Conservation (phyloP, 2,329 filamentous ascomycete genomes). For the Aspergillus oerlinghausenensis region DNA sequence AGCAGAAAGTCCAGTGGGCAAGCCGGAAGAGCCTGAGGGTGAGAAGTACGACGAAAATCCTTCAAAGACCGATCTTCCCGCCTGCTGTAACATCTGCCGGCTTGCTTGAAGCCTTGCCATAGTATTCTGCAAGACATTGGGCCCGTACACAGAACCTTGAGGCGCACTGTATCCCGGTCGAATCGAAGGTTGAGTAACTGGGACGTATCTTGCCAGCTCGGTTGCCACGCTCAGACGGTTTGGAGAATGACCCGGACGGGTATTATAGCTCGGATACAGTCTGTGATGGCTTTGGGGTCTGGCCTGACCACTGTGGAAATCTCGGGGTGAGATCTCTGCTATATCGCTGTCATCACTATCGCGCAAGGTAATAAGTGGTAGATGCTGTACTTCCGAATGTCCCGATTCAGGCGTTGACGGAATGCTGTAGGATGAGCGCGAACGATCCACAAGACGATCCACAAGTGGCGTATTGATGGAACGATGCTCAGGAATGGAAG, state of each 20-base stretch:
- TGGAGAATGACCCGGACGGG: background rate
- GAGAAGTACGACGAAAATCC: slow-evolving; percentile 2
- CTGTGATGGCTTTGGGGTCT: background rate
- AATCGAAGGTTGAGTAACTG: background rate
- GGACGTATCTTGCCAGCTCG: background rate
- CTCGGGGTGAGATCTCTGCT: slow-evolving; percentile 24
- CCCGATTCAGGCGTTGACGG: background rate
- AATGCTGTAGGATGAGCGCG: background rate
- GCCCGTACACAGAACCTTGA: slow-evolving; percentile 9
- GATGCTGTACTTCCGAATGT: background rate
- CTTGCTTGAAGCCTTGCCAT: slow-evolving; percentile 16
- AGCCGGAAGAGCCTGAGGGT: background rate
- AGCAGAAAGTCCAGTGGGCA: background rate
- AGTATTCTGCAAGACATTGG: slow-evolving; percentile 15
- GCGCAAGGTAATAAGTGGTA: background rate
- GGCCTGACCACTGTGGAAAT: slow-evolving; percentile 13
- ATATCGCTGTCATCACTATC: slow-evolving; percentile 31
- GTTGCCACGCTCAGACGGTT: background rate
- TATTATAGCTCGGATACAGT: background rate
- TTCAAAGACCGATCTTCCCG: slow-evolving; percentile 7
- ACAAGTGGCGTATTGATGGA: background rate
- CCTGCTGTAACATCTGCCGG: slow-evolving; percentile 10
- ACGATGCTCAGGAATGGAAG: background rate
- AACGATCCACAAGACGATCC: background rate
- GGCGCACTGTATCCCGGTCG: background rate